Evolutionary conservation across 2,329 filamentous ascomycete species (phyloP), one percentile per base, ranked within the genome.

Genomic region (Cercospora sp.): DNA sequence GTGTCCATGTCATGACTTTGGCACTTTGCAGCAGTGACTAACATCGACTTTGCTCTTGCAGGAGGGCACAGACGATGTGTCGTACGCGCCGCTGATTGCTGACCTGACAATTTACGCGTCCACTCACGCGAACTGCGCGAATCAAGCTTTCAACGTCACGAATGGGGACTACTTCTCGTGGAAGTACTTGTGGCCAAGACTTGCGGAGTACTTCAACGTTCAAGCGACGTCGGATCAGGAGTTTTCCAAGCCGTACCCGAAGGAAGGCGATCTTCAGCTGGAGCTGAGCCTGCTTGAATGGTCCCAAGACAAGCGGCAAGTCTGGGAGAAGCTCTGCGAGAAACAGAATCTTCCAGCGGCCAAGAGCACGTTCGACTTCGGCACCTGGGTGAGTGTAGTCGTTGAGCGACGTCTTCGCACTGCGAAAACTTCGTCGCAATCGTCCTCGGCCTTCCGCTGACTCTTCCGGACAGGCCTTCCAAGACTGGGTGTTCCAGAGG

Each of bases 111-210:
- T 80, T 21, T 82, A 78, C 77, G 80, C 78, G 2, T 75, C 79
- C 0, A 74, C 74, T 0, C 73, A 77, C 18, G 70, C 74, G 0
- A 71, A 73, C 1, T 75, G 74, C 7, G 75, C 72, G 6, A 80
- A 82, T 59, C 66, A 83, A n/a, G 76, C 77, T 3, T 82, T 83
- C 72, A 83, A 83, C 62, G 76, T 81, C 28, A 74, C 77, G 13
- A 81, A 82, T 40, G 80, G 80, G 6, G 79, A 80, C 34, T 74
- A 75, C 9, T 74, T 80, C 51, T 76, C 75, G 0, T 83, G 77
- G 72, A 78, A 79, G 30, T 77, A 76, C 21, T 72, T 82, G 58
- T 83, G 81, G 81, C 81, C 81, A 1, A 75, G 77, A n/a, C 61
- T 82, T 0, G 80, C 79, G 0, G 64, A 63, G 5, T 76, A 78